Conservation (phyloP, 371 early-diverging fungal species). For the Haplosporangium sp. region DNA sequence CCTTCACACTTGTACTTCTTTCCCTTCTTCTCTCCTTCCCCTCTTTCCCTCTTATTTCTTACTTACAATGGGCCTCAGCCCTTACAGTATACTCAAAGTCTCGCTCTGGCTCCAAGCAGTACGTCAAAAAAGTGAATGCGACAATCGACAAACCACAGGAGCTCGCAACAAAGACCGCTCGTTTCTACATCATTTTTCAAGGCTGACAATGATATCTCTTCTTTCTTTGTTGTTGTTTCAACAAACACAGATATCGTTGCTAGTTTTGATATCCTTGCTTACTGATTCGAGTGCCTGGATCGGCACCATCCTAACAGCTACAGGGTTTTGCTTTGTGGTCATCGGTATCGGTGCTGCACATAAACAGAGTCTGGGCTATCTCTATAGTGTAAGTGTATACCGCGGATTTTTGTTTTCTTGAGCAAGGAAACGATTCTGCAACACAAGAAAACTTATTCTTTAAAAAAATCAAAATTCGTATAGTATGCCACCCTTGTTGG, state of each 20-base stretch:
- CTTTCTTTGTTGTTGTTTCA: not conserved
- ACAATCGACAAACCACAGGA: not conserved
- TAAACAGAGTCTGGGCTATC: slow-evolving; percentile 35
- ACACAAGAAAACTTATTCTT: too few relatives aligned
- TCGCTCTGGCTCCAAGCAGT: slow-evolving; percentile 52
- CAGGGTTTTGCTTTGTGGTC: slow-evolving; percentile 28
- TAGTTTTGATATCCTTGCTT: slow-evolving; percentile 35
- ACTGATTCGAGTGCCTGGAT: slow-evolving; percentile 30
- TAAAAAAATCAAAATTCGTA: not conserved
- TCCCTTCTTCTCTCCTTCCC: not conserved
- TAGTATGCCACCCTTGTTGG: slow-evolving; percentile 41
- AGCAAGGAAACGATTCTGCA: not conserved
- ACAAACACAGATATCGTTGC: slow-evolving; percentile 13
- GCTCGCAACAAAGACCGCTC: not conserved
- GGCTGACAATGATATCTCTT: not conserved
- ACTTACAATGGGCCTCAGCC: slow-evolving; percentile 26
- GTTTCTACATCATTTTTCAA: too few relatives aligned
- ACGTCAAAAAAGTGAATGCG: slow-evolving; percentile 7
- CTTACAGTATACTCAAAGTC: slow-evolving; percentile 31
- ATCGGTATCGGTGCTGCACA: slow-evolving; percentile 41
- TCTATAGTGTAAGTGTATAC: slow-evolving; percentile 33
- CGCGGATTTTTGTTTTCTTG: not conserved
- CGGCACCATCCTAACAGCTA: slow-evolving; percentile 27
- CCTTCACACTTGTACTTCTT: slow-evolving; percentile 1
- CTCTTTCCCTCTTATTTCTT: not conserved